Evolutionary conservation across 2,329 filamentous ascomycete genomes (phyloP), one percentile per base, ranked within the genome.

Genomic region (Aciculosporium take): DNA sequence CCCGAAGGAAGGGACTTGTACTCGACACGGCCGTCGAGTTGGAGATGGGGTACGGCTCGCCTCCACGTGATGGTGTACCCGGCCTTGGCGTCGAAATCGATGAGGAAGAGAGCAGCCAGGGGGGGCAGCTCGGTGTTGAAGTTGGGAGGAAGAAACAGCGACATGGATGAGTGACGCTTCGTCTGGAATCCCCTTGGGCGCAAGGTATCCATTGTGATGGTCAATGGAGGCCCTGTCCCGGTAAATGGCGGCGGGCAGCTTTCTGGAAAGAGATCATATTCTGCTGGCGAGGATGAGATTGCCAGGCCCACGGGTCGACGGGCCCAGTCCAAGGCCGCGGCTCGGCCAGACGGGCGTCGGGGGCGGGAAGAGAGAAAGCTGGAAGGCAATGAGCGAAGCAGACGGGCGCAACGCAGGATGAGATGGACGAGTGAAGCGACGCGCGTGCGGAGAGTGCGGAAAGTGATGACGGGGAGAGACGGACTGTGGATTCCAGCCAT

Each of bases 1-100:
- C 91, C 91, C 0, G 89, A 96, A 2, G 91, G 91, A 36, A 98
- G 72, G 46, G 86, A 93, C 64, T 95, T 96, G 72, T 87, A 98
- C 63, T 98, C 91, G 54, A 95, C 86, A 20, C 83, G 78, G 42
- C 86, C 86, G 51, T 94, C 84, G 37, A 96, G 73, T 61, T 74
- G 70, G 63, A 89, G 71, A 37, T 76, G 79, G 12, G 77, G 69
- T 1, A 76, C 63, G 10, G 81, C 76, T 49, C 76, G 78, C 60
- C 93, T 86, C 91, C 91, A 96, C 28, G 78, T 76, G 56, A 96
- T 82, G 35, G 86, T 94, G 62, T 81, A 94, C 67, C 87, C 87
- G 54, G 86, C 81, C 61, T 88, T 91, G 64, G 89, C 82, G 62
- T 94, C 87, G 65, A 94, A 94, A 56, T 84, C 78, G 62, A 94